Conservation (phyloP, 257 asterid genomes). For the Rehmannia glutinosa region DNA sequence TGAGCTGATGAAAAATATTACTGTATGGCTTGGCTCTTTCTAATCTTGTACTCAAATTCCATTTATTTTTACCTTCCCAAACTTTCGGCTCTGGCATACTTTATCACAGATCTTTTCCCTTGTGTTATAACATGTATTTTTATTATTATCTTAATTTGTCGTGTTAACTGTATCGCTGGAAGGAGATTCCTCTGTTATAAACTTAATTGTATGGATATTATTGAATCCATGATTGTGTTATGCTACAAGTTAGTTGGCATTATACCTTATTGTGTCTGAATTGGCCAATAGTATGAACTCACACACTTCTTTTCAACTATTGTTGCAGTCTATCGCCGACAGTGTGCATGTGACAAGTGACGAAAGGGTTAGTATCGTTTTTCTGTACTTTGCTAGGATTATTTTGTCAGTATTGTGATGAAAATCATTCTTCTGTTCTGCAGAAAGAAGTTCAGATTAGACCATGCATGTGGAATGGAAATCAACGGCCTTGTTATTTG, state of each 20-base stretch:
- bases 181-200: neutral
- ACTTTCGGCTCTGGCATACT: too few relatives aligned
- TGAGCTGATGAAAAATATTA: constrained; percentile 64
- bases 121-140: neutral
- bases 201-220: neutral
- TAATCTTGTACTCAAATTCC: neutral
- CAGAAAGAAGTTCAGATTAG: constrained; percentile 60
- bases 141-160: neutral
- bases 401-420: constrained; percentile 21
- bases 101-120: neutral
- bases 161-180: neutral
- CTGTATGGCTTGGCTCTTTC: constrained; percentile 41
- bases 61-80: neutral
- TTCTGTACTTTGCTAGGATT: neutral
- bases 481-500: constrained; percentile 68
- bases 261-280: neutral
- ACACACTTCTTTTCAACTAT: constrained; percentile 18
- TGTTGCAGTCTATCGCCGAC: constrained; percentile 83
- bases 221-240: neutral
- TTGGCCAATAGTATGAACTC: neutral
- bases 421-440: constrained; percentile 11
- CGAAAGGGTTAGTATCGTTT: constrained; percentile 44
- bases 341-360: constrained; percentile 83
- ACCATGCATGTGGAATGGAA: constrained; percentile 93
- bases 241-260: neutral